Evolutionary conservation across 768 basidiomycete species (phyloP).

Genomic region (Tephrocybe sp.): DNA sequence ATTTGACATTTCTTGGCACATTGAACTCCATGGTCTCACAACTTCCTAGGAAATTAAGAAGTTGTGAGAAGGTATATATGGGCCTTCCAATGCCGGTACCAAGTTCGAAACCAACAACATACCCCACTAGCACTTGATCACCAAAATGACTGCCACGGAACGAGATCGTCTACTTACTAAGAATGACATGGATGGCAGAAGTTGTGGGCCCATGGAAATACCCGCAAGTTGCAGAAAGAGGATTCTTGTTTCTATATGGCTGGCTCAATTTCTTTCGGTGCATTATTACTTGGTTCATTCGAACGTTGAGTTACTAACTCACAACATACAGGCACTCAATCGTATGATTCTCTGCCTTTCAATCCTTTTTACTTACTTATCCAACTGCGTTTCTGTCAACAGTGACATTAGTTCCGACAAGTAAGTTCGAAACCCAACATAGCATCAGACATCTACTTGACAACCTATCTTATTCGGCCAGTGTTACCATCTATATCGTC

Average conservation of each 20-base stretch:
- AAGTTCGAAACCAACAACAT: too few species aligned
- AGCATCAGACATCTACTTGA: not conserved
- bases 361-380: not conserved
- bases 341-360: constrained; percentile 18
- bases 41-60: not conserved
- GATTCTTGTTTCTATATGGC: constrained; percentile 71
- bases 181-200: not conserved
- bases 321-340: constrained; percentile 27
- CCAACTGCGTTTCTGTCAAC: not conserved
- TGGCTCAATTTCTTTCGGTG: constrained; percentile 70
- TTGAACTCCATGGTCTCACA: not conserved
- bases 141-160: constrained; percentile 15
- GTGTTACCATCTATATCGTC: constrained; percentile 78
- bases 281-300: constrained; percentile 29
- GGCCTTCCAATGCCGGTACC: not conserved
- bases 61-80: not conserved
- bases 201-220: constrained; percentile 56
- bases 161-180: constrained; percentile 13
- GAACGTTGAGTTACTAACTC: not conserved
- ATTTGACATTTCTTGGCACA: not conserved
- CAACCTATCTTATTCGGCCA: constrained; percentile 24
- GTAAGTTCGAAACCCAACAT: constrained; percentile 34
- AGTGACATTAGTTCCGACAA: constrained; percentile 78
- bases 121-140: too few species aligned
- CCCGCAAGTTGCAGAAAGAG: constrained; percentile 50